phyloP scores from a whole-genome alignment of 108 stramenopile species.

The Cyclotella distinguenda region DNA sequence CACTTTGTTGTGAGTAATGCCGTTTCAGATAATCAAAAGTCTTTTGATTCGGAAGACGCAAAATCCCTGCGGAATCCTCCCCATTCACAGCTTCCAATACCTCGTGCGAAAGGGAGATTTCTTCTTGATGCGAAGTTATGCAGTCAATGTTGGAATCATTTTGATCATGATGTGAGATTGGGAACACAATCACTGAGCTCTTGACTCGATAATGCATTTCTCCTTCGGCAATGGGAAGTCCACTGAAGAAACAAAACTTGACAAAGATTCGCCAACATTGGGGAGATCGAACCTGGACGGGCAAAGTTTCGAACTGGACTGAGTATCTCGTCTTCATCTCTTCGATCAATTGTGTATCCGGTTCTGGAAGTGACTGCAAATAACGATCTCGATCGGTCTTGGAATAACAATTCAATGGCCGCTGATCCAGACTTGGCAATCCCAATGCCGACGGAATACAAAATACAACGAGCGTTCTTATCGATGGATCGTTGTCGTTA shows the following conservation, averaged over 20 bases:
- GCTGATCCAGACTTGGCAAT: constrained; percentile 38
- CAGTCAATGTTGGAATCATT: not conserved
- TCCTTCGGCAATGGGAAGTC: constrained; percentile 87
- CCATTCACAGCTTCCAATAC: constrained; percentile 89
- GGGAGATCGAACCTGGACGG: constrained; percentile 67
- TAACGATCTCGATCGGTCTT: constrained; percentile 24
- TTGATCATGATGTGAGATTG: not conserved
- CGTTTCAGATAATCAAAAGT: constrained; percentile 74
- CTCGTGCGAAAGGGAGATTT: constrained; percentile 73
- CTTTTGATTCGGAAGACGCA: constrained; percentile 77
- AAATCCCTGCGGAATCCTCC: constrained; percentile 59
- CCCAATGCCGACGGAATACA: constrained; percentile 77
- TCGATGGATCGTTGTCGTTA: not conserved
- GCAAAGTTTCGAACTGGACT: constrained; percentile 71
- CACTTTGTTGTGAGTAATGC: constrained; percentile 80
- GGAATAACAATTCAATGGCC: constrained; percentile 9
- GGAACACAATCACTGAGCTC: constrained; percentile 39
- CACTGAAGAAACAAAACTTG: constrained; percentile 87
- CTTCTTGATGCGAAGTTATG: constrained; percentile 42
- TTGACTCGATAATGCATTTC: constrained; percentile 84
- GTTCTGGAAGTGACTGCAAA: constrained; percentile 49
- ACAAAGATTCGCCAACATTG: constrained; percentile 73
- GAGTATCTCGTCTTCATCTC: constrained; percentile 66
- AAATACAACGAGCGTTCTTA: constrained; percentile 82
- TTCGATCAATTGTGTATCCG: constrained; percentile 51